Evolutionary conservation across 306 rosid species (phyloP).

Genomic region (Castanea mollissima): DNA sequence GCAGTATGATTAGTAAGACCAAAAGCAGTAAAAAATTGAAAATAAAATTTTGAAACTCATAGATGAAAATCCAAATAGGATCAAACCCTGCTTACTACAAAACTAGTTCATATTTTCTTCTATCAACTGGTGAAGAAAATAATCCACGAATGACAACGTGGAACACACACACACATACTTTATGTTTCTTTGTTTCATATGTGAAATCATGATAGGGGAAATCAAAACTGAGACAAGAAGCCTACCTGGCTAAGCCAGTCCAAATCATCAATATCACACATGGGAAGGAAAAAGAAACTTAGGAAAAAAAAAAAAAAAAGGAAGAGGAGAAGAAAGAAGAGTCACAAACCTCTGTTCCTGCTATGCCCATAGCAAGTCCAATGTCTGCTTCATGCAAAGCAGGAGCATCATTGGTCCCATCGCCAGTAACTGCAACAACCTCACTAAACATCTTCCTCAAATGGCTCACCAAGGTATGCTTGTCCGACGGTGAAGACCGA

Average conservation of each 20-base stretch:
- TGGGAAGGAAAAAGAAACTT: not conserved
- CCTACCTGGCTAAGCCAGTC: not conserved
- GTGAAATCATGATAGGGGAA: not conserved
- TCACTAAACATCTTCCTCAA: slow-evolving; percentile 68
- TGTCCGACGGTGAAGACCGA: slow-evolving; percentile 81
- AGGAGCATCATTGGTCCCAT: slow-evolving; percentile 97
- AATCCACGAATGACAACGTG: not conserved
- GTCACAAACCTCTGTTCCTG: slow-evolving; percentile 84
- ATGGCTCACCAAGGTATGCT: slow-evolving; percentile 67
- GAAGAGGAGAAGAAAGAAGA: not conserved
- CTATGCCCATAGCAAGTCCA: slow-evolving; percentile 99
- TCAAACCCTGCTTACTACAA: too few relatives aligned
- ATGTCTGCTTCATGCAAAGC: slow-evolving; percentile 94
- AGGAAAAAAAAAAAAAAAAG: not conserved
- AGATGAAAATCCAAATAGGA: not conserved
- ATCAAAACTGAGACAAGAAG: not conserved
- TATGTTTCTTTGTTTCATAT: not conserved
- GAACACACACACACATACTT: not conserved
- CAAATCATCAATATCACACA: not conserved
- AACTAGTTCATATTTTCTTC: too few relatives aligned
- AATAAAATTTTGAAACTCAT: not conserved
- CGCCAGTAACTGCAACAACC: slow-evolving; percentile 96
- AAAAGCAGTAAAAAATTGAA: not conserved
- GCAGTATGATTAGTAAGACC: too few relatives aligned
- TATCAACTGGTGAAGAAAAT: too few relatives aligned